These are phyloP conservation scores for Isatis tinctoria DNA, from an alignment of 345 rosid genomes.

Conservation along the genomic window DNA sequence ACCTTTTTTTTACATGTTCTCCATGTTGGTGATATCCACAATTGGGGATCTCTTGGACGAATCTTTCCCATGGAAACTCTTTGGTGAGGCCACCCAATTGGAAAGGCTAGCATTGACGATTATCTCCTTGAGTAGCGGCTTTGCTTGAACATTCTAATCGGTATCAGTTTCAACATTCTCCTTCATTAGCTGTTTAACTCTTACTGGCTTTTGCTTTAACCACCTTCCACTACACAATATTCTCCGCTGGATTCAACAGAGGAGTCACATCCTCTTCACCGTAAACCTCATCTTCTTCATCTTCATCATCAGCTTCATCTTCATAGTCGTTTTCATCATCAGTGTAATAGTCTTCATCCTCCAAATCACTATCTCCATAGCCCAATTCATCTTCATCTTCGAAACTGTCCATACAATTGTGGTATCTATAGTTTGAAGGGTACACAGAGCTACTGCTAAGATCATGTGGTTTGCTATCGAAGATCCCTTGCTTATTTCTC, in stretches of 20 bases:
- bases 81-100: constrained; percentile 51
- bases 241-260: constrained; percentile 78
- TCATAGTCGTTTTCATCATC: constrained; percentile 31
- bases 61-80: constrained; percentile 6
- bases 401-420: constrained; percentile 50
- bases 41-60: constrained; percentile 29
- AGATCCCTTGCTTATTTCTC: constrained; percentile 16
- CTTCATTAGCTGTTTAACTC: constrained; percentile 39
- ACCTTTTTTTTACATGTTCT: constrained; percentile 14
- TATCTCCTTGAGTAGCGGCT: constrained; percentile 41
- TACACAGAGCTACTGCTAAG: constrained; percentile 27
- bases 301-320: constrained; percentile 34
- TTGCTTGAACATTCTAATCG: constrained; percentile 29
- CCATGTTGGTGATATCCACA: constrained; percentile 43
- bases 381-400: constrained; percentile 60
- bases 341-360: constrained; percentile 35
- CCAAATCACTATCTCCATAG: constrained; percentile 54
- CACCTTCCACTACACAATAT: constrained; percentile 76
- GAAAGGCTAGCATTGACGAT: constrained; percentile 77
- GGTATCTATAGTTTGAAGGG: constrained; percentile 59
- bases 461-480: constrained; percentile 12
- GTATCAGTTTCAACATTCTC: constrained; percentile 42
- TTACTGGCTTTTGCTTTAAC: constrained; percentile 59
- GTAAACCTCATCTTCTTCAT: constrained; percentile 15
- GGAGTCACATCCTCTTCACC: constrained; percentile 43